These are phyloP conservation scores for Sicyos baderoa DNA, from an alignment of 306 rosid species.

Conservation along the genomic window DNA sequence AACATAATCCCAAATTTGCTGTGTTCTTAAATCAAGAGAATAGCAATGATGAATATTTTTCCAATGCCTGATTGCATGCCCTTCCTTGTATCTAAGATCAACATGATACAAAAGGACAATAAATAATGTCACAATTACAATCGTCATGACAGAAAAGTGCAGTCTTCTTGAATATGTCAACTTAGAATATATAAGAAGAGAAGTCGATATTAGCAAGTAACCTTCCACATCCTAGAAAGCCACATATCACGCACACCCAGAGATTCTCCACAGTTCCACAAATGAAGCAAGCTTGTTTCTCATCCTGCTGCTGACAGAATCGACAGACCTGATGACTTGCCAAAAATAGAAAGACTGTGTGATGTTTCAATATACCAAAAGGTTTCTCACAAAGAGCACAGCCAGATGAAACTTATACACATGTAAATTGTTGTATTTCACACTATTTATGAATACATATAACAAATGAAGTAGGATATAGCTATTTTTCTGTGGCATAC, in stretches of 20 bases:
- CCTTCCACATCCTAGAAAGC: constrained; percentile 97
- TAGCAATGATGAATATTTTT: constrained; percentile 80
- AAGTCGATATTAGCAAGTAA: constrained; percentile 24
- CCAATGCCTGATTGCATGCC: constrained; percentile 89
- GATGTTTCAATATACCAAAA: neutral
- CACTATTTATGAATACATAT: too few relatives aligned
- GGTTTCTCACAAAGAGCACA: neutral
- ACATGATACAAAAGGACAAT: neutral
- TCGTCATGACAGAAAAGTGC: neutral
- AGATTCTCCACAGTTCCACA: constrained; percentile 75
- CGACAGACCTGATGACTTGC: constrained; percentile 63
- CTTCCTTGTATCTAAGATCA: constrained; percentile 68
- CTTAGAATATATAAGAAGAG: constrained; percentile 24
- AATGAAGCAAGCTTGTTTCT: constrained; percentile 60
- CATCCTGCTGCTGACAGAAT: constrained; percentile 79
- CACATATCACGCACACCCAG: constrained; percentile 88
- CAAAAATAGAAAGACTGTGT: constrained; percentile 21
- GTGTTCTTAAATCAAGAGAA: constrained; percentile 79
- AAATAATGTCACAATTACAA: neutral
- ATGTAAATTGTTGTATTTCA: neutral
- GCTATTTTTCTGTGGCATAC: too few relatives aligned
- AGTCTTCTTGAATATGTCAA: constrained; percentile 15
- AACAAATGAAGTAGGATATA: too few relatives aligned
- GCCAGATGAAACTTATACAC: neutral
- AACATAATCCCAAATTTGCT: constrained; percentile 95